Conservation (phyloP, 2,329 filamentous ascomycete species). For the Fusarium drepaniforme region DNA sequence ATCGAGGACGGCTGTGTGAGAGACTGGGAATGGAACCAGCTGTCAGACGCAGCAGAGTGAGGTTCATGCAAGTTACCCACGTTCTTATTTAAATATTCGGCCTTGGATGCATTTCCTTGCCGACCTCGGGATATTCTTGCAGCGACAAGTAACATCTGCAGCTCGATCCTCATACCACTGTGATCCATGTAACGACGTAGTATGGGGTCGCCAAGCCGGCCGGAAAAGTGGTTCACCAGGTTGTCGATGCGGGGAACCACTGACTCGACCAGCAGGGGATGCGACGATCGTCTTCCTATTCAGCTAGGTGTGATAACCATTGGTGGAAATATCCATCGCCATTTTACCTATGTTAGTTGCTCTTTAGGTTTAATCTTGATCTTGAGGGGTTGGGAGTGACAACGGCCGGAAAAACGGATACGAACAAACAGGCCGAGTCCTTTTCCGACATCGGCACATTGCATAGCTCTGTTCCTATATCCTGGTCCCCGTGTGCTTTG, state of each 20-base stretch:
- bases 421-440: neutral
- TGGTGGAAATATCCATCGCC: neutral
- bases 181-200: neutral
- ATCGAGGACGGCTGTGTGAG: neutral
- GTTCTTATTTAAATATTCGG: neutral
- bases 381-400: neutral
- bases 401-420: conserved; percentile 4
- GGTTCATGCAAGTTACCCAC: neutral
- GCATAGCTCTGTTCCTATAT: neutral
- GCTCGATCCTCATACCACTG: neutral
- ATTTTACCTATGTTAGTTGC: neutral
- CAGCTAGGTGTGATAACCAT: neutral
- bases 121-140: neutral
- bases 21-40: neutral
- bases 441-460: conserved; percentile 1
- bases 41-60: no score
- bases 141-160: neutral
- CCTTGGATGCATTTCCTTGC: neutral
- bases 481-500: neutral
- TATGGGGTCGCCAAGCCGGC: conserved; percentile 1
- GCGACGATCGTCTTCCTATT: neutral
- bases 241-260: neutral
- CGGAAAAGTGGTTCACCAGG: neutral
- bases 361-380: neutral
- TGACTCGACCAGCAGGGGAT: neutral